These are phyloP conservation scores for Phytophthora sojae DNA, from an alignment of 352 stramenopile species.

Conservation along the genomic window DNA sequence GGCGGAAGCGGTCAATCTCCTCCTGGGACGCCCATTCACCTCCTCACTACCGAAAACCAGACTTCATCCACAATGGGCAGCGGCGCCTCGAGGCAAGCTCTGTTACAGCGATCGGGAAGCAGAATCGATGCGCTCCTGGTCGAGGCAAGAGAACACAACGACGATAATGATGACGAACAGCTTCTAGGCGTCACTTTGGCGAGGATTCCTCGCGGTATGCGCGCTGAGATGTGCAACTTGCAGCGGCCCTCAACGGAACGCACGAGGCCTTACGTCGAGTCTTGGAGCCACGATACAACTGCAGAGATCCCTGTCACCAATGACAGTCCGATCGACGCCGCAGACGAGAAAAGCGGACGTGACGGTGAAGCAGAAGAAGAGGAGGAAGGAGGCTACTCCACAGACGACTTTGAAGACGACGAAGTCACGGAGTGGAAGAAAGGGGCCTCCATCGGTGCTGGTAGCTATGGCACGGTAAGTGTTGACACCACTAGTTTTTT, in stretches of 20 bases:
- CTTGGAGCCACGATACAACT: slow-evolving; percentile 22
- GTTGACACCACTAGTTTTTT: not conserved
- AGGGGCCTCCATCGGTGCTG: slow-evolving; percentile 62
- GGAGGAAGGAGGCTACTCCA: slow-evolving; percentile 44
- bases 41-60: slow-evolving; percentile 16
- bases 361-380: not conserved
- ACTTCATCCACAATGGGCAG: slow-evolving; percentile 37
- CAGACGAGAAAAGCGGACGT: slow-evolving; percentile 16
- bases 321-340: not conserved
- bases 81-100: slow-evolving; percentile 36
- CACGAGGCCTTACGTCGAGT: slow-evolving; percentile 3
- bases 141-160: slow-evolving; percentile 7
- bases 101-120: slow-evolving; percentile 44
- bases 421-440: slow-evolving; percentile 68
- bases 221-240: slow-evolving; percentile 16
- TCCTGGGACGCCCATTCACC: not conserved
- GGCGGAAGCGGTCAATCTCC: not conserved
- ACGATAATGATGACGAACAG: not conserved
- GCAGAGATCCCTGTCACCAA: not conserved
- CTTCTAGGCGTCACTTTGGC: slow-evolving; percentile 8
- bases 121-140: slow-evolving; percentile 33
- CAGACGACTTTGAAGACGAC: slow-evolving; percentile 58
- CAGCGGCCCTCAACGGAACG: slow-evolving; percentile 12
- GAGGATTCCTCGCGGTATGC: slow-evolving; percentile 7
- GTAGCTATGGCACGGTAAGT: slow-evolving; percentile 69